A percentile compares a stretch with the other conserved stretches of the same genome.
These are phyloP conservation scores for Larix sibirica DNA, from an alignment of 83 land plant genomes.

Conservation along the genomic window DNA sequence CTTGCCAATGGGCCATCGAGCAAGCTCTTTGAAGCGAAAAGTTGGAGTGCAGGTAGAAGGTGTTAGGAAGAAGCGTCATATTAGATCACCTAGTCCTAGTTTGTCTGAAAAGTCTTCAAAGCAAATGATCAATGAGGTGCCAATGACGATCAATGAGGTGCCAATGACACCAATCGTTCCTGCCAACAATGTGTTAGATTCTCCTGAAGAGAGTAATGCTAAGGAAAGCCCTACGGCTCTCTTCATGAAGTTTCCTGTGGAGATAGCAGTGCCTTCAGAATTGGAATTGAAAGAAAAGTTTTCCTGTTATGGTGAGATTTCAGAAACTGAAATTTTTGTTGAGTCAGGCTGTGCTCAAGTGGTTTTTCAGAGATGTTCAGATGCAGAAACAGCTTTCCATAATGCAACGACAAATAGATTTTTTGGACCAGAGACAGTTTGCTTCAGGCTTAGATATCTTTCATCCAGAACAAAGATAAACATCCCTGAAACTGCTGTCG, in stretches of 20 bases:
- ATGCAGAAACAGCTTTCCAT: slow-evolving; percentile 69
- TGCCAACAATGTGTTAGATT: slow-evolving; percentile 1
- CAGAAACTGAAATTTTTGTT: slow-evolving; percentile 40
- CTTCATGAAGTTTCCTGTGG: slow-evolving; percentile 37
- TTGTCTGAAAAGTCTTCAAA: background rate
- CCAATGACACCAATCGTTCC: background rate
- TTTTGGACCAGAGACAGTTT: slow-evolving; percentile 56
- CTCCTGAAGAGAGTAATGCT: slow-evolving; percentile 12
- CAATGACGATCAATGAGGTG: background rate
- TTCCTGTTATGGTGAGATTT: slow-evolving; percentile 45
- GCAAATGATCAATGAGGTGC: background rate
- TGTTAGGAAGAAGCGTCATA: background rate
- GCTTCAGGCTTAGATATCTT: slow-evolving; percentile 50
- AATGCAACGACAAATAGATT: slow-evolving; percentile 46
- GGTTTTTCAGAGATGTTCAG: slow-evolving; percentile 44
- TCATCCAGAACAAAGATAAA: slow-evolving; percentile 8
- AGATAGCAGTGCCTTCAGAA: slow-evolving; percentile 48
- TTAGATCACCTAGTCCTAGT: background rate
- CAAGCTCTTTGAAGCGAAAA: background rate
- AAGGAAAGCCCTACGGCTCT: slow-evolving; percentile 47
- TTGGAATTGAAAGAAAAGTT: slow-evolving; percentile 47
- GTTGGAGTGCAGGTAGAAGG: background rate
- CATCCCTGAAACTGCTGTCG: slow-evolving; percentile 9
- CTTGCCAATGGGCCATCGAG: background rate
- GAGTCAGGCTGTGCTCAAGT: slow-evolving; percentile 50